phyloP scores from a whole-genome alignment of 768 basidiomycete genomes.

The Leccinum imitatum region DNA sequence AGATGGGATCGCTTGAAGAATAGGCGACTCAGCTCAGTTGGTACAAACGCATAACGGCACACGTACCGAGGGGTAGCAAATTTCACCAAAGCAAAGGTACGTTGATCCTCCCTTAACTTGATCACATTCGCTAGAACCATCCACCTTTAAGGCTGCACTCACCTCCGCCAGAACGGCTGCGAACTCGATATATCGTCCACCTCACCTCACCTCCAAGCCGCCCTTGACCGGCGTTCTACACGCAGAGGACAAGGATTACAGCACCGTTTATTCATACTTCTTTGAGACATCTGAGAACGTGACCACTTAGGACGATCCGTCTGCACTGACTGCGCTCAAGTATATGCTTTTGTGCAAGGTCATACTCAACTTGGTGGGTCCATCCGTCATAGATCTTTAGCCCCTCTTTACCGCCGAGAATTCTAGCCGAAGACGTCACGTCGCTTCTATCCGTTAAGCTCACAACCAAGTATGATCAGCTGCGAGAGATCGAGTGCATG shows the following conservation, averaged over 20 bases:
- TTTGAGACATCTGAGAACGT: constrained; percentile 95
- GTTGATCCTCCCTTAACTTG: constrained; percentile 10
- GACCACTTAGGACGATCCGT: constrained; percentile 69
- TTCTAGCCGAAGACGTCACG: constrained; percentile 90
- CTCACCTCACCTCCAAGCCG: constrained; percentile 51
- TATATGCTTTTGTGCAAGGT: constrained; percentile 99
- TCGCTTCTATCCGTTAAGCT: constrained; percentile 84
- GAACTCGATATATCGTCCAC: constrained; percentile 92
- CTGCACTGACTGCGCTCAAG: constrained; percentile 83
- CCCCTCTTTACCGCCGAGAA: neutral
- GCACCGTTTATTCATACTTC: constrained; percentile 95
- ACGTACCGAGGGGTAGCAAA: constrained; percentile 83
- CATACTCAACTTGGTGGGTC: constrained; percentile 88
- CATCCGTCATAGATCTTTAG: neutral
- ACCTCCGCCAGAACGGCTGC: constrained; percentile 92
- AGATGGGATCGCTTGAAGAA: too few relatives aligned
- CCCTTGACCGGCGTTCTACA: constrained; percentile 79
- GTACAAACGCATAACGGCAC: too few relatives aligned
- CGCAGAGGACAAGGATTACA: constrained; percentile 98
- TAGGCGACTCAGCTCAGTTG: too few relatives aligned
- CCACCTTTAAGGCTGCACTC: constrained; percentile 62
- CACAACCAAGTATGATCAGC: constrained; percentile 81
- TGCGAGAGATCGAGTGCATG: constrained; percentile 95
- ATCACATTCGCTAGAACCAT: neutral
- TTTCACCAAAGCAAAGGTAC: constrained; percentile 84